Evolutionary conservation across 2,329 filamentous ascomycete species (phyloP), one percentile per base, ranked within the genome.

Genomic region (Alternaria ventricosa): DNA sequence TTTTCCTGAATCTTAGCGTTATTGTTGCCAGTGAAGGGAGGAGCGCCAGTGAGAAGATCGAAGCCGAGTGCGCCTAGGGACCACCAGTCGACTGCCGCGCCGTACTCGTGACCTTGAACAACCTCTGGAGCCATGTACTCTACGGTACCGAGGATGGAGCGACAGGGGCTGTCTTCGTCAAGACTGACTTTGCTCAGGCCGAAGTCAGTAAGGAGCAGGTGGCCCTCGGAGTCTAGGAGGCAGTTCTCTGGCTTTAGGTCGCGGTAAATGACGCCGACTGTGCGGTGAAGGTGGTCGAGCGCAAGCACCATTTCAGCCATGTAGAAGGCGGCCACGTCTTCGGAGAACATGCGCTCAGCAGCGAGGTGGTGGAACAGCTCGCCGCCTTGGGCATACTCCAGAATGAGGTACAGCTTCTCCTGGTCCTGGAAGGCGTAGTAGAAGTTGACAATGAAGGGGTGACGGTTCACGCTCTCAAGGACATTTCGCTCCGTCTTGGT

Each of bases 101-200:
- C 94, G 79, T 99, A 99, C 69, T 92, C 90, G 69, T 92, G 90
- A 65, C 94, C 94, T 66, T 90, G 87, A 64, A 99, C 89, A 55
- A 99, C 92, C 82, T 99, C 96, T 1, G 96, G 96, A 0, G 96
- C 96, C 96, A 99, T 99, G 86, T 99, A 99, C 79, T 98, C 96
- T 62, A 97, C 91, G 0, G 96, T 99, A 55, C 96, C 96, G 10
- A 97, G 88, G 69, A 97, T 91, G 45, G 93, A 97, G 81, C 94
- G 93, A 85, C 95, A 97, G 30, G 85, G 86, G 68, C 86, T 86
- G 59, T 87, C 86, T 58, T 88, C 89, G 61, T 94, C 90, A 15
- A 96, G 87, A 1, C 94, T 90, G 30, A 98, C 96, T 82, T 99
- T 99, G 82, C 93, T 97, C 18, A 99, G 87, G 5, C 96, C 96